These are phyloP conservation scores for Aspergillus affinis DNA, from an alignment of 495 filamentous ascomycete species.

Conservation along the genomic window DNA sequence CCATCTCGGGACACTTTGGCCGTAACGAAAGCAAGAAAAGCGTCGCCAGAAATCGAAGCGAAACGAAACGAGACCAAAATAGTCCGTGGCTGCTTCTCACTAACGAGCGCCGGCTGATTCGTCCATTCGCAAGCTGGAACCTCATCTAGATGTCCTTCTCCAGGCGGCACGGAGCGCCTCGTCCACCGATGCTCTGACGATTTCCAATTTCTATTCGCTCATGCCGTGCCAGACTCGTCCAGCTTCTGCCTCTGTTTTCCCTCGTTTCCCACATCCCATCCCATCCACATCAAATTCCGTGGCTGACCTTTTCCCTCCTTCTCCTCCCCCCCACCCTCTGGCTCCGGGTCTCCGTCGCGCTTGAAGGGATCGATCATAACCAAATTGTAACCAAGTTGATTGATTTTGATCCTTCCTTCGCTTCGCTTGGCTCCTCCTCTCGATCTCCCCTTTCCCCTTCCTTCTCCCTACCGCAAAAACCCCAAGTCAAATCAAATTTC, in stretches of 20 bases:
- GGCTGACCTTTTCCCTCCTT: background rate
- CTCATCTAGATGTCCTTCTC: background rate
- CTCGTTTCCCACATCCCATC: background rate
- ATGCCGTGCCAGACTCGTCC: too few relatives aligned
- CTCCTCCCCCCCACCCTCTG: too few relatives aligned
- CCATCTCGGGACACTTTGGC: slow-evolving; percentile 13
- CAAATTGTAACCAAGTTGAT: background rate
- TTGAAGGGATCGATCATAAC: background rate
- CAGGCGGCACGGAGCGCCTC: background rate
- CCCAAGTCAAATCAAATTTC: background rate
- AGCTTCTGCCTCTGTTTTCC: too few relatives aligned
- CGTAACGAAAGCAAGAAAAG: background rate
- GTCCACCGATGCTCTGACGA: background rate
- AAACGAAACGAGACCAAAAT: too few relatives aligned
- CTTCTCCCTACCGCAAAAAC: background rate
- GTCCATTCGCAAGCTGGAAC: background rate
- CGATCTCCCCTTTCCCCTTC: background rate
- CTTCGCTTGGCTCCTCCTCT: background rate
- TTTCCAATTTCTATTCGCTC: background rate
- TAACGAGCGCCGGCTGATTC: background rate
- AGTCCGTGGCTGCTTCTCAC: background rate
- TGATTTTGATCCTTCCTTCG: background rate
- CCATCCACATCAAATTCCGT: background rate
- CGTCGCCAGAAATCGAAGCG: background rate
- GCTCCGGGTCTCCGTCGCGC: too few relatives aligned